A percentile compares a stretch with the other conserved stretches of the same genome.
Evolutionary conservation across 371 early-diverging fungal species (phyloP).

Genomic region (Blakeslea trispora): DNA sequence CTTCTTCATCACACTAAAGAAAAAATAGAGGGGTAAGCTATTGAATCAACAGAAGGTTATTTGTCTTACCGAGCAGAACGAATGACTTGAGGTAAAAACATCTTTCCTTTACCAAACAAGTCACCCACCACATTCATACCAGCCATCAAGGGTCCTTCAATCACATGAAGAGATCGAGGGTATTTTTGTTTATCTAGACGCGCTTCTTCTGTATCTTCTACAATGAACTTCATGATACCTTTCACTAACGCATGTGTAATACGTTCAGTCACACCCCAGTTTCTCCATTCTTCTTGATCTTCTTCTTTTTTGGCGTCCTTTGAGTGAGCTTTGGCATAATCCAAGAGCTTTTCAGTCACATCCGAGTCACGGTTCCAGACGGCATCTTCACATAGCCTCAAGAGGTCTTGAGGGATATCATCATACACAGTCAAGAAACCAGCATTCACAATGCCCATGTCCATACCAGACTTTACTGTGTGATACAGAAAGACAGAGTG

Average conservation of each 20-base stretch:
- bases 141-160: constrained; percentile 93
- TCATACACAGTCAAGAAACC: constrained; percentile 93
- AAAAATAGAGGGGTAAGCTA: too few species aligned
- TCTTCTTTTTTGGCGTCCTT: constrained; percentile 74
- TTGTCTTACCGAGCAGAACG: constrained; percentile 82
- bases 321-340: constrained; percentile 83
- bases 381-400: constrained; percentile 89
- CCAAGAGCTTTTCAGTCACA: constrained; percentile 88
- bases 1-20: constrained; percentile 80
- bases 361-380: constrained; percentile 89
- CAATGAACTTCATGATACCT: constrained; percentile 88
- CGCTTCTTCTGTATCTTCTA: constrained; percentile 94
- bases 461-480: constrained; percentile 89
- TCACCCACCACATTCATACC: constrained; percentile 95
- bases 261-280: constrained; percentile 71
- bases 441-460: constrained; percentile 97
- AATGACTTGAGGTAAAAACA: constrained; percentile 97
- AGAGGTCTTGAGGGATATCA: constrained; percentile 89
- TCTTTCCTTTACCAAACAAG: constrained; percentile 90
- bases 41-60: too few species aligned
- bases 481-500: constrained; percentile 94
- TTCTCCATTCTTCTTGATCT: constrained; percentile 88
- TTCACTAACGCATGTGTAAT: constrained; percentile 85
- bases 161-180: constrained; percentile 88
- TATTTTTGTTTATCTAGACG: constrained; percentile 66